These are phyloP conservation scores for Knoxdaviesia proteae DNA, from an alignment of 2,329 filamentous ascomycete species.

Conservation along the genomic window DNA sequence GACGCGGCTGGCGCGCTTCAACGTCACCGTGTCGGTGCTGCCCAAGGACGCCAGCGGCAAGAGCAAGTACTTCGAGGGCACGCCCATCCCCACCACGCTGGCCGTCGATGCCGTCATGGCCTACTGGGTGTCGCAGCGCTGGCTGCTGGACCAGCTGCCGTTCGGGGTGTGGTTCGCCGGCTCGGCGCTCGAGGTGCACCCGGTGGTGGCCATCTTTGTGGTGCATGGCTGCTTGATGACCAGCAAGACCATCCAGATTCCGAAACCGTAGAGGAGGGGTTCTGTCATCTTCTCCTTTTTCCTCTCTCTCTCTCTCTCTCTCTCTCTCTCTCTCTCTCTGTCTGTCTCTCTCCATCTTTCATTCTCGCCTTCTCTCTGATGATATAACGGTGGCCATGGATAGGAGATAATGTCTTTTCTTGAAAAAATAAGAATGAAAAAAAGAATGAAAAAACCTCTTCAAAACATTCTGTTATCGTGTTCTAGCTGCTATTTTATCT, in stretches of 20 bases:
- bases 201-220: constrained; percentile 59
- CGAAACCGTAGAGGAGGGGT: constrained; percentile 43
- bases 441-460: too few relatives aligned
- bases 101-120: constrained; percentile 68
- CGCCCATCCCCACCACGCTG: constrained; percentile 81
- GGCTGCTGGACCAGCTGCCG: constrained; percentile 62
- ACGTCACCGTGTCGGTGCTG: constrained; percentile 75
- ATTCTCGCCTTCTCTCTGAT: too few relatives aligned
- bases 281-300: not conserved
- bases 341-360: constrained; percentile 4
- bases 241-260: constrained; percentile 84
- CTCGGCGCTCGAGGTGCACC: constrained; percentile 62
- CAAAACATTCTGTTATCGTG: too few relatives aligned
- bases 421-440: not conserved
- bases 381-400: too few relatives aligned
- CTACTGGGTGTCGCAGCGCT: constrained; percentile 67
- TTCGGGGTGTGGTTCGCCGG: constrained; percentile 48
- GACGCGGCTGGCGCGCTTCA: constrained; percentile 86
- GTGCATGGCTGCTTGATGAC: constrained; percentile 88
- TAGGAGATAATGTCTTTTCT: not conserved
- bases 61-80: constrained; percentile 89
- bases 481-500: too few relatives aligned
- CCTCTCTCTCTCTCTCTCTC: constrained; percentile 6
- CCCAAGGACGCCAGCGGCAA: constrained; percentile 88
- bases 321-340: constrained; percentile 6